Evolutionary conservation across 2,329 filamentous ascomycete genomes (phyloP).

Genomic region (Shiraia bambusicola): DNA sequence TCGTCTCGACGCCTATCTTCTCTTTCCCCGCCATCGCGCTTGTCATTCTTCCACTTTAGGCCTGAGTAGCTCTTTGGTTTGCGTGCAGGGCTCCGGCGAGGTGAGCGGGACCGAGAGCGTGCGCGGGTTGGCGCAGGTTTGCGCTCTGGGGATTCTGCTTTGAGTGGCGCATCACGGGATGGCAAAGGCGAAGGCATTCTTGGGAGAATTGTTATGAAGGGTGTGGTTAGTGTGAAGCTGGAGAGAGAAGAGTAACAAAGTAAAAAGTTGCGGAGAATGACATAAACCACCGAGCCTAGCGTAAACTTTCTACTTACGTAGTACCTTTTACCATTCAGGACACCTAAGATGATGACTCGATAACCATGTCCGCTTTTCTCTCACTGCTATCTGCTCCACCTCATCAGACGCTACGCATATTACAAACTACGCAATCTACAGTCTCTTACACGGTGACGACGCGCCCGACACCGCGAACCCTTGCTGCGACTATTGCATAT

Average conservation of each 20-base stretch:
- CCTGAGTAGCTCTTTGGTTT: constrained; percentile 50
- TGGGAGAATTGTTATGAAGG: not conserved
- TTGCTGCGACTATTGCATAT: constrained; percentile 50
- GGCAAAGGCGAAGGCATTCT: constrained; percentile 21
- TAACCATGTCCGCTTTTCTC: constrained; percentile 23
- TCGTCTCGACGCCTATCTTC: constrained; percentile 46
- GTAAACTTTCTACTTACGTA: constrained; percentile 4
- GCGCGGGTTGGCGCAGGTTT: constrained; percentile 10
- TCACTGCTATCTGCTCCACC: constrained; percentile 32
- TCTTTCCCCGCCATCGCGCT: constrained; percentile 29
- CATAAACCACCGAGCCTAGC: constrained; percentile 11
- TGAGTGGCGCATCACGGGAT: constrained; percentile 8
- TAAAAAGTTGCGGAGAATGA: constrained; percentile 9
- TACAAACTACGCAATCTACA: constrained; percentile 72
- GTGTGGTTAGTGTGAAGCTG: not conserved
- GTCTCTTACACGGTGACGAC: constrained; percentile 91
- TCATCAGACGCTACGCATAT: constrained; percentile 23
- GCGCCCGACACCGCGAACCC: constrained; percentile 55
- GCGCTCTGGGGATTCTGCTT: constrained; percentile 1
- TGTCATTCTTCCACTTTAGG: constrained; percentile 59
- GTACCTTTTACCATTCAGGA: too few species aligned
- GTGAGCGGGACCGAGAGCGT: constrained; percentile 35
- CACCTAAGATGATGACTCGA: constrained; percentile 7
- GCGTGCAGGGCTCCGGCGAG: constrained; percentile 28
- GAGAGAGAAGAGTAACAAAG: too few species aligned